Evolutionary conservation across 495 filamentous ascomycete species (phyloP).

Genomic region (Aspergillus bridgeri): DNA sequence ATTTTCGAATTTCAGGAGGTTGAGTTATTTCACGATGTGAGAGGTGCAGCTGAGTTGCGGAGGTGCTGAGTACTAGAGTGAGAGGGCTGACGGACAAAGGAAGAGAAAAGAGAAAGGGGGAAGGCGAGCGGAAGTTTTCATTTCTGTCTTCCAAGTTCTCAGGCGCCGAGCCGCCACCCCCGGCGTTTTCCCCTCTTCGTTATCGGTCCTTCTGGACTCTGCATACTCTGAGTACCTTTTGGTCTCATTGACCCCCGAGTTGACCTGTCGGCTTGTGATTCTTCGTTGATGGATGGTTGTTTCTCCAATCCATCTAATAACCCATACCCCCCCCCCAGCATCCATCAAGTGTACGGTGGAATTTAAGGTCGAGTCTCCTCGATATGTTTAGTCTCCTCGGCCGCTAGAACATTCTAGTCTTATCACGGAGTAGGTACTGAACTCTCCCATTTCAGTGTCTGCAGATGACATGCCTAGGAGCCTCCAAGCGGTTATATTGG

Average conservation of each 20-base stretch:
- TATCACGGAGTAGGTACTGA: neutral
- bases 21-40: neutral
- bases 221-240: too few species aligned
- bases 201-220: neutral
- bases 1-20: slow-evolving; percentile 46
- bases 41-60: too few species aligned
- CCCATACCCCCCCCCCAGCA: neutral
- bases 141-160: neutral
- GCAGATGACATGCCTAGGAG: neutral
- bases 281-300: neutral
- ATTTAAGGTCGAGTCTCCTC: too few species aligned
- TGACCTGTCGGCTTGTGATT: too few species aligned
- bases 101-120: neutral
- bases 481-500: neutral
- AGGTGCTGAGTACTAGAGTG: neutral
- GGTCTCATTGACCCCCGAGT: too few species aligned
- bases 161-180: slow-evolving; percentile 1
- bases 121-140: slow-evolving; percentile 1
- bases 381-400: neutral
- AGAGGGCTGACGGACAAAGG: neutral
- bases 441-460: neutral
- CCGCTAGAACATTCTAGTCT: neutral
- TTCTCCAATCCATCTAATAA: neutral
- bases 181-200: neutral
- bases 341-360: neutral